phyloP scores from a whole-genome alignment of 2,329 filamentous ascomycete genomes.

The Aspergillus flavus region DNA sequence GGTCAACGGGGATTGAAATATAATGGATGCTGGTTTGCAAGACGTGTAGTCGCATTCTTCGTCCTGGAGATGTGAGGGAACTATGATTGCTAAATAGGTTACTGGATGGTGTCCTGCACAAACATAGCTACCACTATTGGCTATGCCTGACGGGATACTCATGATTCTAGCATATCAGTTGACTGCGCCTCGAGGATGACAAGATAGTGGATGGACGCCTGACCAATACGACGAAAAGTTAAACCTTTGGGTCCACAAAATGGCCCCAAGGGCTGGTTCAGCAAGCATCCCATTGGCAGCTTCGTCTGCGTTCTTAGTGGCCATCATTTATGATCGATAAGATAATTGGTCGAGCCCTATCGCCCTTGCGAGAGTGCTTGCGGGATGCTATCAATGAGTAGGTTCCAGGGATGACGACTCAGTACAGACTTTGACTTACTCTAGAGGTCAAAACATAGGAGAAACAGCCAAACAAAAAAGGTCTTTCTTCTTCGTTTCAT shows the following conservation, averaged over 20 bases:
- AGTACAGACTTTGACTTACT: not conserved
- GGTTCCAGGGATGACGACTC: not conserved
- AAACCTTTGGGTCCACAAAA: not conserved
- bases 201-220: not conserved
- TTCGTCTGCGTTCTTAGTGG: not conserved
- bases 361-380: not conserved
- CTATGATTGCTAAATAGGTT: not conserved
- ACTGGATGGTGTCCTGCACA: not conserved
- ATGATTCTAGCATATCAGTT: not conserved
- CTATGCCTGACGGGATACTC: not conserved
- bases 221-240: not conserved
- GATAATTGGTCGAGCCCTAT: not conserved
- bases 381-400: not conserved
- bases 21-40: not conserved
- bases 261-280: not conserved
- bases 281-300: not conserved
- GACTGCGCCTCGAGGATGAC: too few relatives aligned
- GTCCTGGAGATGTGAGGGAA: too few relatives aligned
- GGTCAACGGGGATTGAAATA: rapidly evolving
- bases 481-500: too few relatives aligned
- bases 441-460: too few relatives aligned
- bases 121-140: not conserved
- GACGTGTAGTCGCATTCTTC: too few relatives aligned
- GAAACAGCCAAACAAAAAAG: too few relatives aligned
- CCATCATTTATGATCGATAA: not conserved